These are phyloP conservation scores for Vigna nakashimae DNA, from an alignment of 306 rosid species.

Conservation along the genomic window DNA sequence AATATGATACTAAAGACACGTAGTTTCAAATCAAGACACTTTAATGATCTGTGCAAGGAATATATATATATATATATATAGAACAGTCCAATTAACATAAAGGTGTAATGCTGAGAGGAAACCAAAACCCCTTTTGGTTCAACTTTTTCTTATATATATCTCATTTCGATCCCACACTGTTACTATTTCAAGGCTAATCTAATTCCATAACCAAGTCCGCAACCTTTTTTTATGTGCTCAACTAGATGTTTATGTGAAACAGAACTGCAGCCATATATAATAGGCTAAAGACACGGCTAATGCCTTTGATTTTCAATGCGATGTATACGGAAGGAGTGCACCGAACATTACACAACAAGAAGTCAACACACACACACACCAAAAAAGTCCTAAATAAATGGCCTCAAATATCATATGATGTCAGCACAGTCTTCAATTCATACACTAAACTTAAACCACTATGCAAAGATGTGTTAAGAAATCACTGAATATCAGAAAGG, in stretches of 20 bases:
- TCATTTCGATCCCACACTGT: neutral
- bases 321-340: constrained; percentile 1
- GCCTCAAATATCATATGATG: neutral
- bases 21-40: constrained; percentile 32
- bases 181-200: constrained; percentile 13
- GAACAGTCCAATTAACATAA: constrained; percentile 15
- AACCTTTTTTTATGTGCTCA: neutral
- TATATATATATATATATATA: constrained; percentile 2
- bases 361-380: neutral
- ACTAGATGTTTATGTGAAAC: constrained; percentile 7
- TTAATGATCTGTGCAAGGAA: neutral
- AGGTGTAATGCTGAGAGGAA: constrained; percentile 23
- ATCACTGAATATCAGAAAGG: constrained; percentile 18
- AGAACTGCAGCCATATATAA: constrained; percentile 3
- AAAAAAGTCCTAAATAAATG: neutral
- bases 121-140: neutral
- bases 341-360: constrained; percentile 16
- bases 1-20: neutral
- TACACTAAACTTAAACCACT: neutral
- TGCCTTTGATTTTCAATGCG: constrained; percentile 15
- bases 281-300: constrained; percentile 13
- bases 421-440: neutral
- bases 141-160: neutral
- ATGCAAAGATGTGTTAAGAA: neutral
- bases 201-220: constrained; percentile 26